Conservation (phyloP, 139 green algal species). For the Pleodorina starrii region DNA sequence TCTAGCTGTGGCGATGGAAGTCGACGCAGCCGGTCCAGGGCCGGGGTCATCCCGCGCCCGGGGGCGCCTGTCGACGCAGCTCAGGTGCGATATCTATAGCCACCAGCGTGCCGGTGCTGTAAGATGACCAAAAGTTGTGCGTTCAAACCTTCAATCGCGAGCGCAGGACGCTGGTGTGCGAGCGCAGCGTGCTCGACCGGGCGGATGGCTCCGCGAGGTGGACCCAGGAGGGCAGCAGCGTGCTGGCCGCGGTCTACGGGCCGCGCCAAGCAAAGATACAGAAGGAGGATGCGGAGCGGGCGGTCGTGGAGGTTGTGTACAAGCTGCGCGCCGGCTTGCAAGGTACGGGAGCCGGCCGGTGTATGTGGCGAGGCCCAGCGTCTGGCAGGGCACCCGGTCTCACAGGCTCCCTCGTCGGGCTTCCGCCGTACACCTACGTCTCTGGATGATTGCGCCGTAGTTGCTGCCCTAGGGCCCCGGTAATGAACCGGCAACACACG, state of each 20-base stretch:
- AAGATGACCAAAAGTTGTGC: too few species aligned
- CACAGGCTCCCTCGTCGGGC: too few species aligned
- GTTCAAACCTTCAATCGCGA: too few species aligned
- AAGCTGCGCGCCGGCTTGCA: conserved; percentile 65
- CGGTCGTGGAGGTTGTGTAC: conserved; percentile 77
- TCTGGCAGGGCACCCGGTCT: background rate
- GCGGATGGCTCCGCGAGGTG: conserved; percentile 82
- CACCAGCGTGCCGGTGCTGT: too few species aligned
- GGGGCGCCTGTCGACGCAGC: conserved; percentile 4
- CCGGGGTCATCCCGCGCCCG: conserved; percentile 19
- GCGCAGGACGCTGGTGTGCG: conserved; percentile 70
- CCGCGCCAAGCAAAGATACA: conserved; percentile 58
- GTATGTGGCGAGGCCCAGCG: background rate
- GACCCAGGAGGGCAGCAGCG: conserved; percentile 68
- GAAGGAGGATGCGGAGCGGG: conserved; percentile 73
- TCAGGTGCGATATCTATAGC: too few species aligned
- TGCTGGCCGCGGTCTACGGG: conserved; percentile 80
- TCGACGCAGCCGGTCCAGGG: conserved; percentile 3
- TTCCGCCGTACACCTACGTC: too few species aligned
- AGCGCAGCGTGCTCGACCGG: conserved; percentile 69
- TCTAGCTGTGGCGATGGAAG: background rate
- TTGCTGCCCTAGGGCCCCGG: too few species aligned
- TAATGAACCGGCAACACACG: too few species aligned
- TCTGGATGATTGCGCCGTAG: too few species aligned
- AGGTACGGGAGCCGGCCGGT: conserved; percentile 49